Base-by-base conservation (phyloP, 1,284 basidiomycete genomes). In the Rugiboletus extremiorientalis region DNA sequence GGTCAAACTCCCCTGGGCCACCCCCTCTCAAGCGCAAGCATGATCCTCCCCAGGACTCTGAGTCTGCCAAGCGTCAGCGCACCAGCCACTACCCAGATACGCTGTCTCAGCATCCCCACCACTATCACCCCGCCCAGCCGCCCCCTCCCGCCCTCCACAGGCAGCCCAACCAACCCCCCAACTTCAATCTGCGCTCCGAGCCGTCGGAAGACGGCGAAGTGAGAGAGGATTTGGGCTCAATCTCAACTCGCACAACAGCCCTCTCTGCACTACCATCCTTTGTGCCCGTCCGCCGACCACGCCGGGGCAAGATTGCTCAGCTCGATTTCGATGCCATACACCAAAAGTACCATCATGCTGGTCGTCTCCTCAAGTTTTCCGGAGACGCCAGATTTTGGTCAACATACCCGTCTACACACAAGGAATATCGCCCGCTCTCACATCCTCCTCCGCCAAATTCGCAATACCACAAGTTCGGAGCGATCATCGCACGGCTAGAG, bases 341-440 rank as follows among this genome's bases (percentile, higher is more conserved):
- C 66, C 80, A 86, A 65, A 83, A 78, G 65, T 89, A 87, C 68
- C 82, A 87, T 65, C 69, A 70, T 12, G 77, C 79, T 20, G 88
- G 84, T 23, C 83, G 87, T 55, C 74, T 78, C 63, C 84, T 91
- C 71, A 89, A 90, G 72, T 88, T 86, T 66, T 91, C 88, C 3
- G 88, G 86, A 23, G 85, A 88, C 65, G 80, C 84, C 36, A 86
- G 89, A 41, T 84, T 86, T 62, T 84, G 82, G 80, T 88, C 89
- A 25, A 87, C 86, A 37, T 88, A 83, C 66, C 80, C 86, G 22
- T 75, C 84, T 6, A 77, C 79, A 2, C 82, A 87, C 71, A 79
- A 80, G 63, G 83, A 86, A 61, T 88, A 85, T 69, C 77, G 80
- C 22, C 81, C 86, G 6, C 74, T 91, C 20, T 66, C 74, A 8